Evolutionary conservation across 108 stramenopile genomes (phyloP), one percentile per base, ranked within the genome.

Genomic region (Thalassiosira profunda): DNA sequence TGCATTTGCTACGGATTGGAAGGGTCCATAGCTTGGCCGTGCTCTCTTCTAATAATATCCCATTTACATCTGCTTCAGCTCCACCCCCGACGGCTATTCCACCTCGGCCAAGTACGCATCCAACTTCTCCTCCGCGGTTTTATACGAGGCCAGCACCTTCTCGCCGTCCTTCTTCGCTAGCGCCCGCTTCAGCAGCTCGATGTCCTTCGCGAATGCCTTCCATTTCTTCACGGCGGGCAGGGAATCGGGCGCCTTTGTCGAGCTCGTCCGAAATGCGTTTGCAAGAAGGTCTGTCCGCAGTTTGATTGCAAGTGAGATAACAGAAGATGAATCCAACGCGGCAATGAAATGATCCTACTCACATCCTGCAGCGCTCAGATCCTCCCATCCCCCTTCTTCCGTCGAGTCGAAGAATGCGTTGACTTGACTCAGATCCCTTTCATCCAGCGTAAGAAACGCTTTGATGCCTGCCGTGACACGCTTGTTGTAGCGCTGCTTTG

Each of bases 401-500:
- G 84, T 69, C 2, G 71, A 67, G 5, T 67, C 53, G 64, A 94
- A 89, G 60, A 76, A 94, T 12, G 78, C 72, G 18, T 82, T 79
- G 1, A 84, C 71, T 31, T 67, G 64, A 23, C 51, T 64, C 21
- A 87, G 43, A 72, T 80, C 64, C 14, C 85, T 43, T 72, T 65
- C 60, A 47, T 67, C 75, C n/a, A 86, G 72, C 8, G 74, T 61
- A 20, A 89, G 55, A 61, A 94, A 87, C 20, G 79, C 75, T 58
- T 76, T 78, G 37, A 91, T 49, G 38, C 87, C 84, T n/a, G 78
- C 58, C 25, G 70, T 76, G 36, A 94, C 93, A 5, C 93, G 86
- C 47, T 91, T 81, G 70, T 94, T 91, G 79, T 94, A 94, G 12
- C 93, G 82, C 62, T 91, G 90, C 44, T 94, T 94, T 25, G 93